Conservation (phyloP, 2,329 filamentous ascomycete species). For the Phyllosticta citribraziliensis region DNA sequence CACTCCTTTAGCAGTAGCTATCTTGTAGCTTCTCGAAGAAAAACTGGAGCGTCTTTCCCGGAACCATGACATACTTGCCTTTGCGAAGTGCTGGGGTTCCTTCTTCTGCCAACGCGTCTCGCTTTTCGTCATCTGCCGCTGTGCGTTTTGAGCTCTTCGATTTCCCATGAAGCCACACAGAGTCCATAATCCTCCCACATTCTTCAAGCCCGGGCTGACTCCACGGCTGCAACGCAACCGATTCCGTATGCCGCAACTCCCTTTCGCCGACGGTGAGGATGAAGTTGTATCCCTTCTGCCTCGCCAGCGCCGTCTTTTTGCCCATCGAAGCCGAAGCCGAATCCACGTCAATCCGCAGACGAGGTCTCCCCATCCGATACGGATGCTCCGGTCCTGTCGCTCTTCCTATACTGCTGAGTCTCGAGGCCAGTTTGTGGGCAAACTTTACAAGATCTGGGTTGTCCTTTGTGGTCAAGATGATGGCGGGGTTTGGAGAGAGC, state of each 20-base stretch:
- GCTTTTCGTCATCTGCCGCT: no score
- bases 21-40: not conserved
- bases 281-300: constrained; percentile 59
- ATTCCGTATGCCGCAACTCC: constrained; percentile 18
- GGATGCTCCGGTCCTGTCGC: constrained; percentile 8
- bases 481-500: constrained; percentile 71
- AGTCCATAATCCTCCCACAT: not conserved
- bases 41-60: not conserved
- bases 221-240: constrained; percentile 1
- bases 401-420: constrained; percentile 14
- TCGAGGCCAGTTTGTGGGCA: constrained; percentile 31
- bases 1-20: not conserved
- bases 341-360: constrained; percentile 60
- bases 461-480: constrained; percentile 59
- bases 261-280: constrained; percentile 58
- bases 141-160: no score
- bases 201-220: not conserved
- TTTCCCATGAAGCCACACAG: no score
- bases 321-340: constrained; percentile 50
- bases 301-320: constrained; percentile 66
- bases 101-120: not conserved
- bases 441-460: constrained; percentile 43
- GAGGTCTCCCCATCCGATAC: constrained; percentile 41
- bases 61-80: not conserved
- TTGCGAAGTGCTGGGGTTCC: not conserved